Evolutionary conservation across 805 yeast genomes (phyloP).

Genomic region (Candida michaelii): DNA sequence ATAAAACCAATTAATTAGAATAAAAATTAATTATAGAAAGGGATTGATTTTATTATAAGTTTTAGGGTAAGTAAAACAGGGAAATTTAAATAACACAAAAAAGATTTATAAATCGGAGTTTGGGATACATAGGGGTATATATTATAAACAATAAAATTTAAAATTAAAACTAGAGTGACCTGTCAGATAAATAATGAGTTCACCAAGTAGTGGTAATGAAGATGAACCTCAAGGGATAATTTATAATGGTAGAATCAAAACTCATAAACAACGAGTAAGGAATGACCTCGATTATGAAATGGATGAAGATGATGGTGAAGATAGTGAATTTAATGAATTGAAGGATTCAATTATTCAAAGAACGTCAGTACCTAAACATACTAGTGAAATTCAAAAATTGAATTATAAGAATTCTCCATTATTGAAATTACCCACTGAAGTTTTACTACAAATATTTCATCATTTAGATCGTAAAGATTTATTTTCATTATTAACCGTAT

Average conservation of each 20-base stretch:
- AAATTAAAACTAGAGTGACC: neutral
- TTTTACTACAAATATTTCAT: constrained; percentile 64
- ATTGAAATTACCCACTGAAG: constrained; percentile 55
- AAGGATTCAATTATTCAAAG: constrained; percentile 31
- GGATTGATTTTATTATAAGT: neutral
- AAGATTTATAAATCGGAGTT: constrained; percentile 1
- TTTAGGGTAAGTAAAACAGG: neutral
- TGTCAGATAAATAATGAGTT: constrained; percentile 10
- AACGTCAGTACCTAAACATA: constrained; percentile 23
- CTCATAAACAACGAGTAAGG: constrained; percentile 6
- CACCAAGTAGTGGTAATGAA: constrained; percentile 14
- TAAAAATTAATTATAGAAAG: neutral
- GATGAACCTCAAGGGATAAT: constrained; percentile 6
- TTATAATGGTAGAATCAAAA: constrained; percentile 6
- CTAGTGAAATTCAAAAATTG: constrained; percentile 24
- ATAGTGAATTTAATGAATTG: constrained; percentile 34
- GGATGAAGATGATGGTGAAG: constrained; percentile 35
- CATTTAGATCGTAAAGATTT: constrained; percentile 62
- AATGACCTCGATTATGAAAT: constrained; percentile 25
- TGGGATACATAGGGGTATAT: neutral
- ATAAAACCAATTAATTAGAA: neutral
- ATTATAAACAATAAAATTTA: neutral
- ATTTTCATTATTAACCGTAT: constrained; percentile 64
- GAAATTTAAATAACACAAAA: neutral
- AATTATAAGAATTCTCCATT: constrained; percentile 37